Conservation (phyloP, 2,329 filamentous ascomycete genomes). For the Nectriaceae sp. region DNA sequence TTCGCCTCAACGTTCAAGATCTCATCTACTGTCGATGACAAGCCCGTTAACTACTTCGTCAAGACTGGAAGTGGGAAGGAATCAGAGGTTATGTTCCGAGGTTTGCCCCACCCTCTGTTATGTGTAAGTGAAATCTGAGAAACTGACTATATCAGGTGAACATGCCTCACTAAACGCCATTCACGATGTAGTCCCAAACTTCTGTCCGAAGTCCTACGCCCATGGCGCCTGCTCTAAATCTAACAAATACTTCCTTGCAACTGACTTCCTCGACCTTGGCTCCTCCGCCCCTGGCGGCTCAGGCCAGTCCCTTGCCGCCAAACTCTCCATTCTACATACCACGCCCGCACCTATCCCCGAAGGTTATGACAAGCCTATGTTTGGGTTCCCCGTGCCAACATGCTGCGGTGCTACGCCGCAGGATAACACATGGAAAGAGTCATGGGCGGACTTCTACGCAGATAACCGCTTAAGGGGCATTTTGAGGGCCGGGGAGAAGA, state of each 20-base stretch:
- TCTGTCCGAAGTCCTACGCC: conserved; percentile 76
- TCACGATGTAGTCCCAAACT: conserved; percentile 66
- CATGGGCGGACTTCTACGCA: conserved; percentile 86
- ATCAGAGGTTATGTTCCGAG: conserved; percentile 70
- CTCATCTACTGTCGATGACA: conserved; percentile 47
- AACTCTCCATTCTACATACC: conserved; percentile 78
- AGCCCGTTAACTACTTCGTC: conserved; percentile 64
- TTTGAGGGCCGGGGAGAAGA: conserved; percentile 54
- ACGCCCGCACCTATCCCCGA: conserved; percentile 69
- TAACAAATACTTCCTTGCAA: conserved; percentile 61
- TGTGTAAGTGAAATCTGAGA: background rate
- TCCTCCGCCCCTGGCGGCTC: conserved; percentile 44
- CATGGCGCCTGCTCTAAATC: conserved; percentile 63
- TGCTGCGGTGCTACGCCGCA: conserved; percentile 87
- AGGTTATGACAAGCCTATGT: conserved; percentile 62
- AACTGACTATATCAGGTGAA: conserved; percentile 59
- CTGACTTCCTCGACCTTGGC: conserved; percentile 76
- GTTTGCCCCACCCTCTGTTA: conserved; percentile 36
- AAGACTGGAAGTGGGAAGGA: conserved; percentile 66
- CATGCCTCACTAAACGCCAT: conserved; percentile 84
- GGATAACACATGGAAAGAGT: conserved; percentile 70
- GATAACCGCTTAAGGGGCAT: conserved; percentile 72
- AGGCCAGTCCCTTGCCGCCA: conserved; percentile 65
- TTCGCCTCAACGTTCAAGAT: conserved; percentile 69
- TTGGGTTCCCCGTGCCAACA: conserved; percentile 82